Evolutionary conservation across 257 asterid genomes (phyloP).

Genomic region (Verbascum thapsus): DNA sequence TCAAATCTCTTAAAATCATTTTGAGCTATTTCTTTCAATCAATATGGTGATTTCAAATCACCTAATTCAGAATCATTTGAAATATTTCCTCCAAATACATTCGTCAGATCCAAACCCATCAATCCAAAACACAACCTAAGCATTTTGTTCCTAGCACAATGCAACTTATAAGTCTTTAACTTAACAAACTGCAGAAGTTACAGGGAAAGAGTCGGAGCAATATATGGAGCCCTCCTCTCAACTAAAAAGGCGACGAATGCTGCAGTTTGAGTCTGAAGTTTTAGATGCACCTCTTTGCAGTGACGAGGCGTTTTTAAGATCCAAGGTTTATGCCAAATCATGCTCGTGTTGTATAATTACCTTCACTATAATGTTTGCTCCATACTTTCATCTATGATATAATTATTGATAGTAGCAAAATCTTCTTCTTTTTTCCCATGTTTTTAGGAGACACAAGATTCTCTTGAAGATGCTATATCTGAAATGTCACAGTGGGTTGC

Average conservation of each 20-base stretch:
- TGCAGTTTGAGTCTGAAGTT: conserved; percentile 62
- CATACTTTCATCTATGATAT: not conserved
- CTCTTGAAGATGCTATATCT: conserved; percentile 56
- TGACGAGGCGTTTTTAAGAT: conserved; percentile 47
- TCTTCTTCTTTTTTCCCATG: conserved; percentile 14
- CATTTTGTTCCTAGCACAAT: not conserved
- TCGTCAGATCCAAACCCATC: no score
- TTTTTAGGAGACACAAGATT: conserved; percentile 57
- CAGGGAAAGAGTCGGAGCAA: conserved; percentile 43
- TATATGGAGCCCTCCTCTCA: conserved; percentile 49
- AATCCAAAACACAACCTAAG: no score
- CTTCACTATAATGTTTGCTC: not conserved
- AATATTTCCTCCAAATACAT: no score
- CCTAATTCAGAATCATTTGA: no score
- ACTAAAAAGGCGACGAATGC: conserved; percentile 63
- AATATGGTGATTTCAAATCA: no score
- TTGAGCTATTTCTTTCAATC: no score
- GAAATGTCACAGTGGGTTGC: conserved; percentile 70
- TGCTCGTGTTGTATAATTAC: not conserved
- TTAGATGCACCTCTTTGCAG: conserved; percentile 38
- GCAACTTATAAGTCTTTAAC: conserved; percentile 8
- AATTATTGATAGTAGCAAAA: not conserved
- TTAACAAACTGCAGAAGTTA: conserved; percentile 38
- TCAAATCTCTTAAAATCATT: no score
- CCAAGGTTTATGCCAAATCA: conserved; percentile 47